Percentiles rank a stretch among this genome's conserved stretches.
Conservation (phyloP, 176 grass and related monocot species). For the Lolium multiflorum region DNA sequence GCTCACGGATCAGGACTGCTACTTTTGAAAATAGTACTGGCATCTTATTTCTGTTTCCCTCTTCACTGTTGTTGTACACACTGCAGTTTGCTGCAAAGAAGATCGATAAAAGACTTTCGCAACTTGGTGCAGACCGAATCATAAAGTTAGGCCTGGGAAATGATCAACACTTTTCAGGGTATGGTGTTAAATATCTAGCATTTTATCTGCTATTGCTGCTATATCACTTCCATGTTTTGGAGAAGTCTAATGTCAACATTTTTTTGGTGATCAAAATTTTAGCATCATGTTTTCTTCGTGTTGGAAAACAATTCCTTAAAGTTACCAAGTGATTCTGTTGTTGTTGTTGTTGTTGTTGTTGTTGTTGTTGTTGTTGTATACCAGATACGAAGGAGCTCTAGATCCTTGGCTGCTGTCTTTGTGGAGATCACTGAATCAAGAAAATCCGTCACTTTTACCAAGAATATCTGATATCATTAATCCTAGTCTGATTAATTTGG, state of each 20-base stretch:
- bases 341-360: too few relatives aligned
- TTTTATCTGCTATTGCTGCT: background rate
- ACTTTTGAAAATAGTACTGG: slow-evolving; percentile 14
- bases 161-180: slow-evolving; percentile 94
- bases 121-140: slow-evolving; percentile 77
- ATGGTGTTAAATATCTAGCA: slow-evolving; percentile 31
- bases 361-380: slow-evolving; percentile 31
- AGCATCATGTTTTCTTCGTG: background rate
- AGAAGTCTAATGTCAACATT: background rate
- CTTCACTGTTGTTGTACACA: slow-evolving; percentile 29
- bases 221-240: background rate
- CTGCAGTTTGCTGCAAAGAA: slow-evolving; percentile 92
- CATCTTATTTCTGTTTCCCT: slow-evolving; percentile 14
- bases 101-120: slow-evolving; percentile 78
- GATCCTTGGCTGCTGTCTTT: slow-evolving; percentile 85
- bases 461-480: slow-evolving; percentile 73
- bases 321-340: background rate
- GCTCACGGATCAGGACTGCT: slow-evolving; percentile 2
- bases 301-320: slow-evolving; percentile 10
- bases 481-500: slow-evolving; percentile 66
- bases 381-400: slow-evolving; percentile 88
- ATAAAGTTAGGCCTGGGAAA: slow-evolving; percentile 88
- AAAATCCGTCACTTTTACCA: slow-evolving; percentile 62
- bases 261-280: background rate
- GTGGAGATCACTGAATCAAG: slow-evolving; percentile 76